Percentiles rank a stretch among this genome's conserved stretches.
phyloP scores from a whole-genome alignment of 164 flowering plant species.

The Chimonanthus salicifolius region DNA sequence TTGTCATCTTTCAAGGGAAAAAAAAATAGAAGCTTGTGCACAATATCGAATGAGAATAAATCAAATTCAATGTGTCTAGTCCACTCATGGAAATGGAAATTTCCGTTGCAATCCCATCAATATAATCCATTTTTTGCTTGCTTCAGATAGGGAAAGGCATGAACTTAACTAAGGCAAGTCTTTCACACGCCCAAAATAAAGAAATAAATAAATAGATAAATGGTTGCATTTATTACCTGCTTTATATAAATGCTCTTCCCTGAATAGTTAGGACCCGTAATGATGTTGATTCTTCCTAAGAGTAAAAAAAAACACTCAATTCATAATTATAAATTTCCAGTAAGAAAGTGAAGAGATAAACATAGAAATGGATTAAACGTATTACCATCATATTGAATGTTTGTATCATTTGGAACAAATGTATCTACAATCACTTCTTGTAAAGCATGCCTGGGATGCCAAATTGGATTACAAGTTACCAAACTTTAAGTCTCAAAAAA shows the following conservation, averaged over 20 bases:
- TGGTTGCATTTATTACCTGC: constrained; percentile 48
- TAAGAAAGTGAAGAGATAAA: neutral
- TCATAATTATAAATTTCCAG: neutral
- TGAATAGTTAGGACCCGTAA: constrained; percentile 96
- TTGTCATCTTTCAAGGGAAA: too few relatives aligned
- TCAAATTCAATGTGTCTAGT: too few relatives aligned
- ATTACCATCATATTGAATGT: constrained; percentile 59
- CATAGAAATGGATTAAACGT: neutral
- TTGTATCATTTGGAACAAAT: constrained; percentile 92
- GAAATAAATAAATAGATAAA: neutral
- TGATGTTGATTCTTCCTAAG: constrained; percentile 79
- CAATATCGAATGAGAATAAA: too few relatives aligned
- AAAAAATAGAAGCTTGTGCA: too few relatives aligned
- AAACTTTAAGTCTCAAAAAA: neutral
- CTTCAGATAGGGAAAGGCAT: too few relatives aligned
- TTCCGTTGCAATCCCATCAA: too few relatives aligned
- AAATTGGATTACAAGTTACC: constrained; percentile 9
- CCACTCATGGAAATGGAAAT: too few relatives aligned
- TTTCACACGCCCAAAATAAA: too few relatives aligned
- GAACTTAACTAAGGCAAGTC: too few relatives aligned
- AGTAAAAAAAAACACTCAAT: neutral
- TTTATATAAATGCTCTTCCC: constrained; percentile 94
- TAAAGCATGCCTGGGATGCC: constrained; percentile 69
- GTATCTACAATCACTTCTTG: constrained; percentile 98
- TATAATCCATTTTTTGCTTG: too few relatives aligned